Conservation (phyloP, 495 filamentous ascomycete species). For the Zalerion maritima region DNA sequence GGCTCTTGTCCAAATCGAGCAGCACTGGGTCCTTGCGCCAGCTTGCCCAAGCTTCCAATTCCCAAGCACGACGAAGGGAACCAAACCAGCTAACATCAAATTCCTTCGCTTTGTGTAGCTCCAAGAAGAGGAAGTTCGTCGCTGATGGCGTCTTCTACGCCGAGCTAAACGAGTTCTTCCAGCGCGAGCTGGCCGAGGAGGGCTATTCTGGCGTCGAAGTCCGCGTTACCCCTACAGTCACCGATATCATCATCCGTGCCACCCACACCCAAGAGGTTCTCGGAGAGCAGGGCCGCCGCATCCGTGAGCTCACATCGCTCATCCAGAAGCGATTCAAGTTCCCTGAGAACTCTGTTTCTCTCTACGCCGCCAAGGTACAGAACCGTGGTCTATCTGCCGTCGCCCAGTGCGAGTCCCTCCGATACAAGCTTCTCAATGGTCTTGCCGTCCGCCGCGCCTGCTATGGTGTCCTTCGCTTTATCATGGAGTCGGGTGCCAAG, state of each 20-base stretch:
- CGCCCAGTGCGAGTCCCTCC: slow-evolving; percentile 98
- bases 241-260: slow-evolving; percentile 99
- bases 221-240: slow-evolving; percentile 98
- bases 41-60: too few species aligned
- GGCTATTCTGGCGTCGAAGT: slow-evolving; percentile 99
- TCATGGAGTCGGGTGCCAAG: slow-evolving; percentile 99
- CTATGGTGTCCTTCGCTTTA: slow-evolving; percentile 99
- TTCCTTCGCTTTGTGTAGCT: slow-evolving; percentile 33
- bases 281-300: slow-evolving; percentile 97
- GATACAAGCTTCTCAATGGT: slow-evolving; percentile 99
- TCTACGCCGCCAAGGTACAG: slow-evolving; percentile 99
- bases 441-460: slow-evolving; percentile 93
- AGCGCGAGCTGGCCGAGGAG: slow-evolving; percentile 98
- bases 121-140: slow-evolving; percentile 99
- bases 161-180: slow-evolving; percentile 99
- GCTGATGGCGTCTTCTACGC: slow-evolving; percentile 99
- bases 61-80: too few species aligned
- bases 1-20: too few species aligned
- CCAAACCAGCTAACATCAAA: too few species aligned
- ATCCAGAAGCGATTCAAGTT: slow-evolving; percentile 99
- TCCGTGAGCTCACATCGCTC: slow-evolving; percentile 97
- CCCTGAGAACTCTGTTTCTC: slow-evolving; percentile 98
- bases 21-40: too few species aligned
- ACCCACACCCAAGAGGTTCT: slow-evolving; percentile 99
- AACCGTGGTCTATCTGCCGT: slow-evolving; percentile 98